Base-by-base conservation (phyloP, 2,329 filamentous ascomycete species). In the Aspergillus nomiae region DNA sequence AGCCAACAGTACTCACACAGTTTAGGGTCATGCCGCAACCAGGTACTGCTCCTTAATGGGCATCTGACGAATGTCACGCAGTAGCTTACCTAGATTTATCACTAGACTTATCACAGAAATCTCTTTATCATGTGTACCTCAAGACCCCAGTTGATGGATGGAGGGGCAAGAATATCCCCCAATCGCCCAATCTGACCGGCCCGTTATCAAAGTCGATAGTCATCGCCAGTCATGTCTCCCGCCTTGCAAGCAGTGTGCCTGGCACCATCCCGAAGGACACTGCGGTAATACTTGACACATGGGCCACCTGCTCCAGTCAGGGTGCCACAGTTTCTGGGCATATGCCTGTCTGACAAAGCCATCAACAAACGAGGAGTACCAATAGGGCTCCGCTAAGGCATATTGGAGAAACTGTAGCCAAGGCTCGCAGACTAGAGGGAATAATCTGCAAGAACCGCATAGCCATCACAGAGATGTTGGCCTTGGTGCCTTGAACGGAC, bases 51-150 rank as follows among this genome's bases (percentile, higher is more conserved):
- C 59, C 58, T 65, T 51, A 62, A 54, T 53, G 63, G 56, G 50
- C 68, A 69, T 67, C 69, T 71, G 69, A 71, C 63, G 63, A 66
- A 66, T 64, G 59, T 64, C 62, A 70, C 63, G 61, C 65, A 61
- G 58, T 28, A 61, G 43, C 58, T 48, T 55, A 51, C 57, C 51
- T 48, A 32, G 38, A 53, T 48, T 59, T 60, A 43, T 55, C 62
- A 63, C 66, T 62, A 59, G 61, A 51, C 50, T 48, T 60, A 57
- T 59, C 56, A 58, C 34, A 53, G 41, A 46, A 43, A 46, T 59
- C 43, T 57, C 53, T 30, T 59, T 48, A 61, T 66, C 67, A 68
- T 62, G 63, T 62, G 63, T 62, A 41, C 56, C 28, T 56, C 59
- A 54, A 58, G 63, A 46, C 46, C 34, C 56, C 56, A 55, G 34